A percentile compares a stretch with the other conserved stretches of the same genome.
Evolutionary conservation across 805 yeast species (phyloP).

Genomic region (Candida glaebosa): DNA sequence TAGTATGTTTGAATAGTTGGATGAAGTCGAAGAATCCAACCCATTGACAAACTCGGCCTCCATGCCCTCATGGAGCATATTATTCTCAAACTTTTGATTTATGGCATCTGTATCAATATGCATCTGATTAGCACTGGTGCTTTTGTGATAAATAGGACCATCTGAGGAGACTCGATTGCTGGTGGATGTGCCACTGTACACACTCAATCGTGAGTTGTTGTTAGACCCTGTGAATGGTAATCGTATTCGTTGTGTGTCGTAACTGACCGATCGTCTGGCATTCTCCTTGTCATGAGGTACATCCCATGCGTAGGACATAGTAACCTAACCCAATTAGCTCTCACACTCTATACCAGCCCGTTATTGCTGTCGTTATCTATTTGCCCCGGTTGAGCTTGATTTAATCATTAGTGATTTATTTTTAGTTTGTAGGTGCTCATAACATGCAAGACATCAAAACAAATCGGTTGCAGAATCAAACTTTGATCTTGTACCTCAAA

Average conservation of each 20-base stretch:
- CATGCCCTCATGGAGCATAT: not conserved
- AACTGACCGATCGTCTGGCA: conserved; percentile 12
- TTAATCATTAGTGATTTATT: not conserved
- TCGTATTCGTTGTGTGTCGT: conserved; percentile 11
- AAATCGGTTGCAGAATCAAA: too few relatives aligned
- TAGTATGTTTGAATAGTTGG: not conserved
- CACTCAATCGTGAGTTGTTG: conserved; percentile 6
- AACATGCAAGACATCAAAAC: not conserved
- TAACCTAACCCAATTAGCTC: not conserved
- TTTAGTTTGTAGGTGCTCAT: not conserved
- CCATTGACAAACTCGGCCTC: not conserved
- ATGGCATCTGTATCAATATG: not conserved
- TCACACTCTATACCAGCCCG: not conserved
- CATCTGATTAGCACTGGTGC: not conserved
- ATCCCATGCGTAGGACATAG: conserved; percentile 1
- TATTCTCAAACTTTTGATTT: not conserved
- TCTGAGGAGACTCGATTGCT: conserved; percentile 2
- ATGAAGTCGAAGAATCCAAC: not conserved
- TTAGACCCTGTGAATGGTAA: conserved; percentile 6
- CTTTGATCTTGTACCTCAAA: too few relatives aligned
- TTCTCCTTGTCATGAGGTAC: conserved; percentile 1
- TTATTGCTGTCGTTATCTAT: not conserved
- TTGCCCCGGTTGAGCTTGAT: not conserved
- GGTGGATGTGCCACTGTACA: not conserved
- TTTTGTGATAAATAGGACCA: not conserved